These are phyloP conservation scores for Sphagnum magellanicum DNA, from an alignment of 228 moss, liverwort and hornwort species.

Conservation along the genomic window DNA sequence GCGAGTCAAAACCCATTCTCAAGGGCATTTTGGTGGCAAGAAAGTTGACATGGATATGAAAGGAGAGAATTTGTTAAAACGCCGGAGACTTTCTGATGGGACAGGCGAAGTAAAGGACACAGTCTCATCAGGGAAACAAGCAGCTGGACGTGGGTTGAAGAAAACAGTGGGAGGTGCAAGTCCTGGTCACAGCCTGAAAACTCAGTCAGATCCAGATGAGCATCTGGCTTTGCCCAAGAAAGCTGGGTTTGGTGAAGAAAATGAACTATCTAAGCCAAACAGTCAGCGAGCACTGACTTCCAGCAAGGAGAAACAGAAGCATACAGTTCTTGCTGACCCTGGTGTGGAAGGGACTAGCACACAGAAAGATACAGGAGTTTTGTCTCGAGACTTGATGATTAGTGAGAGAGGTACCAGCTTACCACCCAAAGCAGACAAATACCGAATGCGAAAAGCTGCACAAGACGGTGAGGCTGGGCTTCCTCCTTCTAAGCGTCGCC, in stretches of 20 bases:
- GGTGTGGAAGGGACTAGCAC: slow-evolving; percentile 16
- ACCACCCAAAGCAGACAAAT: slow-evolving; percentile 83
- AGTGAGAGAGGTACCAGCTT: slow-evolving; percentile 57
- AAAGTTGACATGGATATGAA: slow-evolving; percentile 17
- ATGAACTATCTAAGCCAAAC: background rate
- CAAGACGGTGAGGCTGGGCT: slow-evolving; percentile 81
- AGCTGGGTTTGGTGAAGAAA: slow-evolving; percentile 24
- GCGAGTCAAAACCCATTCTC: slow-evolving; percentile 12
- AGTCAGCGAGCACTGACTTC: slow-evolving; percentile 17
- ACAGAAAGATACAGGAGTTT: slow-evolving; percentile 25
- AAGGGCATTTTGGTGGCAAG: slow-evolving; percentile 12
- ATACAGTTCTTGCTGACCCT: slow-evolving; percentile 16
- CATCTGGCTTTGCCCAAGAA: slow-evolving; percentile 35
- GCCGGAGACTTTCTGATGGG: slow-evolving; percentile 23
- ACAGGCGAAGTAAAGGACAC: slow-evolving; percentile 24
- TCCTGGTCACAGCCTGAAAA: slow-evolving; percentile 17
- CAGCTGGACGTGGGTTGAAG: background rate
- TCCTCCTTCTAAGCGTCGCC: slow-evolving; percentile 84
- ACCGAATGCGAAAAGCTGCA: slow-evolving; percentile 77
- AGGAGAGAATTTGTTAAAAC: slow-evolving; percentile 26
- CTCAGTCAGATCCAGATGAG: slow-evolving; percentile 25
- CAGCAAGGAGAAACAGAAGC: slow-evolving; percentile 37
- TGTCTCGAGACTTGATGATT: slow-evolving; percentile 20
- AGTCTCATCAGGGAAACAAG: background rate
- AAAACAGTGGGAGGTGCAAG: slow-evolving; percentile 14